Conservation (phyloP, 495 filamentous ascomycete species). For the Annulohypoxylon bovei region DNA sequence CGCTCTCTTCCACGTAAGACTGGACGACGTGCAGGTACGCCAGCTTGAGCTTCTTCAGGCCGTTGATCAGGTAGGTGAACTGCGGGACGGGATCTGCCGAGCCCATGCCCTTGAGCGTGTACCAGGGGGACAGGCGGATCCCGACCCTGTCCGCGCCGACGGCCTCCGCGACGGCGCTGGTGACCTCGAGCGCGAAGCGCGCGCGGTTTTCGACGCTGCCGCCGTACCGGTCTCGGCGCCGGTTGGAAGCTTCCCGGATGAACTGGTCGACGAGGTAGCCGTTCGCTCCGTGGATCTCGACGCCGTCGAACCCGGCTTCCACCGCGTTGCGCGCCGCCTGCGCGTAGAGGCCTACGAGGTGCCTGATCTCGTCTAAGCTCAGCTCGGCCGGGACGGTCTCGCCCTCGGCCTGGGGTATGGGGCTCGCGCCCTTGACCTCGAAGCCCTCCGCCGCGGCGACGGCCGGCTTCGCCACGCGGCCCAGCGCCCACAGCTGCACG, state of each 20-base stretch:
- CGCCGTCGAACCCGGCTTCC: constrained; percentile 76
- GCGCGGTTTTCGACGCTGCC: constrained; percentile 73
- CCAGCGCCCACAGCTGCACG: constrained; percentile 66
- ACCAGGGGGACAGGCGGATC: constrained; percentile 70
- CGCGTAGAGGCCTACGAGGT: constrained; percentile 61
- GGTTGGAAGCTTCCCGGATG: constrained; percentile 67
- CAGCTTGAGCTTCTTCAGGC: constrained; percentile 62
- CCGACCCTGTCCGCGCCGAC: constrained; percentile 69
- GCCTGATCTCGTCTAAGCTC: constrained; percentile 64
- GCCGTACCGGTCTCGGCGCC: constrained; percentile 71
- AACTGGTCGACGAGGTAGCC: constrained; percentile 82
- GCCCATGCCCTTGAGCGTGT: constrained; percentile 68
- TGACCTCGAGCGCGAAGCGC: constrained; percentile 67
- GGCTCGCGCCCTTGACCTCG: constrained; percentile 57
- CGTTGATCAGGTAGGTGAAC: constrained; percentile 62
- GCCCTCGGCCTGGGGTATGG: constrained; percentile 52
- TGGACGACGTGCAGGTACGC: constrained; percentile 72
- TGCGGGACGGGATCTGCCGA: constrained; percentile 64
- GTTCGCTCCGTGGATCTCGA: constrained; percentile 78
- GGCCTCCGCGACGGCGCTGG: constrained; percentile 64
- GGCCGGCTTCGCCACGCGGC: constrained; percentile 46
- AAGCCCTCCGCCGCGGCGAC: constrained; percentile 49
- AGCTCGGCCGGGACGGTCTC: constrained; percentile 58
- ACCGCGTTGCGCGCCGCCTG: constrained; percentile 67
- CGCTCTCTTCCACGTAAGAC: constrained; percentile 43